Evolutionary conservation across 768 basidiomycete genomes (phyloP).

Genomic region (Lactarius tabidus): DNA sequence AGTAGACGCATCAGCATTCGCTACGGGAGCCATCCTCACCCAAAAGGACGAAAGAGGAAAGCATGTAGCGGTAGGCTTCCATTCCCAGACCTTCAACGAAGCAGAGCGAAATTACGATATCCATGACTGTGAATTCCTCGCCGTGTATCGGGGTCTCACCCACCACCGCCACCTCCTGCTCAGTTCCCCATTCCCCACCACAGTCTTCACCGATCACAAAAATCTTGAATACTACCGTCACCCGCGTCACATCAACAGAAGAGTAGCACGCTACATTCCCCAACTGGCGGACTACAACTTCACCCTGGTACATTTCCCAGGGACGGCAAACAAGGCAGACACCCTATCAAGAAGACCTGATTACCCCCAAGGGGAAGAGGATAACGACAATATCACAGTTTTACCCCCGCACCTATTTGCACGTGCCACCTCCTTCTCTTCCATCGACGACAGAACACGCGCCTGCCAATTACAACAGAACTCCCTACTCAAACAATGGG

Average conservation of each 20-base stretch:
- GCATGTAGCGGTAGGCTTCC: too few species aligned
- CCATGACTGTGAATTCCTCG: too few species aligned
- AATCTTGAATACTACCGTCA: neutral
- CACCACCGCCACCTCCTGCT: too few species aligned
- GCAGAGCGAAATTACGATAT: too few species aligned
- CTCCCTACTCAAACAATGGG: rapidly evolving
- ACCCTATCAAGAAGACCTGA: neutral
- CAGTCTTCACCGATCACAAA: neutral
- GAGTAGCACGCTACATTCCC: neutral
- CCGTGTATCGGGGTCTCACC: too few species aligned
- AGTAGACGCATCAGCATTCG: too few species aligned
- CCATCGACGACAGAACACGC: neutral
- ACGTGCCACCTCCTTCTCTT: rapidly evolving
- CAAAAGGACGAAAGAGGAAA: too few species aligned
- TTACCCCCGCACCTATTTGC: neutral
- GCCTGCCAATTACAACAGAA: neutral
- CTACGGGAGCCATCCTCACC: too few species aligned
- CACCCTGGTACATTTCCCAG: rapidly evolving
- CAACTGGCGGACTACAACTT: neutral
- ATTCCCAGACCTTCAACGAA: too few species aligned
- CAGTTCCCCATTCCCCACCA: neutral
- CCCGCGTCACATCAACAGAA: neutral
- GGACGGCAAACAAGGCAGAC: neutral
- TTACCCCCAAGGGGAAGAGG: too few species aligned
- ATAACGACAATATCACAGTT: neutral